These are phyloP conservation scores for Bromus sterilis DNA, from an alignment of 176 grass and related monocot genomes.

Conservation along the genomic window DNA sequence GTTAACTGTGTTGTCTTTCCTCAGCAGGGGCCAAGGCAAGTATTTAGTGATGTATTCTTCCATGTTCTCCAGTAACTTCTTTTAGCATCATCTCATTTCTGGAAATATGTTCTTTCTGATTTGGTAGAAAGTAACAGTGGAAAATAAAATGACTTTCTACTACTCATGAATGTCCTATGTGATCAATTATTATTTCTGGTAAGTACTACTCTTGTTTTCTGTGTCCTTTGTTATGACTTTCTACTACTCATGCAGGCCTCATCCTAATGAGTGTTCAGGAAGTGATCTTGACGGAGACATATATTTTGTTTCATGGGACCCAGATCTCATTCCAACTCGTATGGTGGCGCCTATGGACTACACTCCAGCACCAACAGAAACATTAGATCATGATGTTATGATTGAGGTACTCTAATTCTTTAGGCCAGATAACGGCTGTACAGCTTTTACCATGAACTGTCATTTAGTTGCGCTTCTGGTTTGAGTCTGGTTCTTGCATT, in stretches of 20 bases:
- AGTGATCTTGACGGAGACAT: conserved; percentile 96
- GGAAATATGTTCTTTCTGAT: background rate
- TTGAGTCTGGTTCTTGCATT: background rate
- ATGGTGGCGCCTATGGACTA: conserved; percentile 67
- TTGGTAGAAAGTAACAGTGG: background rate
- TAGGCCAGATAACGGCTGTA: background rate
- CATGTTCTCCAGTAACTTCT: background rate
- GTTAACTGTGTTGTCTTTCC: conserved; percentile 94
- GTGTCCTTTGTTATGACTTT: conserved; percentile 3
- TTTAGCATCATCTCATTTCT: background rate
- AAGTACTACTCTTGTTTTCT: conserved; percentile 6
- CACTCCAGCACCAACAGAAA: conserved; percentile 49
- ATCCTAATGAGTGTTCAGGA: conserved; percentile 91
- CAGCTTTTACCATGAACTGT: background rate
- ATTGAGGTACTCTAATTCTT: conserved; percentile 47
- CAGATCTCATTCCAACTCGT: conserved; percentile 49
- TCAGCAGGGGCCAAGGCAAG: conserved; percentile 72
- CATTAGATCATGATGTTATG: conserved; percentile 77
- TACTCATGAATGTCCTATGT: conserved; percentile 6
- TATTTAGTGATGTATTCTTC: background rate
- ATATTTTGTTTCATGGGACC: conserved; percentile 93
- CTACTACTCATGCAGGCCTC: conserved; percentile 81
- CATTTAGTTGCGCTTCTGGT: background rate
- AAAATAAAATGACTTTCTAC: background rate
- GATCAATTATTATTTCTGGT: background rate